Conservation (phyloP, 495 filamentous ascomycete genomes). For the Xylaria scruposa region DNA sequence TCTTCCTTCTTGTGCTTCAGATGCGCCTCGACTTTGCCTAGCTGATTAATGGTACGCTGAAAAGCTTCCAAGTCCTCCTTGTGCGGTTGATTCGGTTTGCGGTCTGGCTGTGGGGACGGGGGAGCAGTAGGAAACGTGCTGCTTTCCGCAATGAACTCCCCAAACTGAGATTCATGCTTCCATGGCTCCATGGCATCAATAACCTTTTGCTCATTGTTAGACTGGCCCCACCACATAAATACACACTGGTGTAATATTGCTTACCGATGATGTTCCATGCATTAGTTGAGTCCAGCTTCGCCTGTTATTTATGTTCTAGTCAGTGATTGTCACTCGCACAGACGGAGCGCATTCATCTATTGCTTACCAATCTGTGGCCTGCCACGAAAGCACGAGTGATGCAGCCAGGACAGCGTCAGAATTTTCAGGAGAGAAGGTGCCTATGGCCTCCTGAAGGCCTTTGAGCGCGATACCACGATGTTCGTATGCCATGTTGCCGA, state of each 20-base stretch:
- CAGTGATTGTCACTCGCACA: slow-evolving; percentile 40
- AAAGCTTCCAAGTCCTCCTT: slow-evolving; percentile 75
- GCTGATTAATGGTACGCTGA: slow-evolving; percentile 67
- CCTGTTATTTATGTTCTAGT: slow-evolving; percentile 58
- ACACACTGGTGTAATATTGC: slow-evolving; percentile 39
- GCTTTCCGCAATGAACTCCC: slow-evolving; percentile 80
- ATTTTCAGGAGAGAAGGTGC: slow-evolving; percentile 81
- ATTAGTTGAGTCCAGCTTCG: slow-evolving; percentile 89
- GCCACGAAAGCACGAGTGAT: slow-evolving; percentile 93
- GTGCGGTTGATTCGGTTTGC: slow-evolving; percentile 61
- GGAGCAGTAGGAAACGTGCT: slow-evolving; percentile 69
- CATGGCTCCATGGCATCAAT: slow-evolving; percentile 91
- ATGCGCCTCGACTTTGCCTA: slow-evolving; percentile 73
- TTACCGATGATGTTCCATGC: slow-evolving; percentile 86
- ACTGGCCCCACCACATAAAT: slow-evolving; percentile 17
- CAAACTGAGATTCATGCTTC: slow-evolving; percentile 87
- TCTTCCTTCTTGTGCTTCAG: slow-evolving; percentile 77
- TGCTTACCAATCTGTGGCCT: slow-evolving; percentile 93
- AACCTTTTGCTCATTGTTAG: slow-evolving; percentile 63
- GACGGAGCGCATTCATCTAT: slow-evolving; percentile 38
- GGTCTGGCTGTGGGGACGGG: slow-evolving; percentile 64
- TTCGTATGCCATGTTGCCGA: slow-evolving; percentile 83
- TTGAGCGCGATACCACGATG: slow-evolving; percentile 84
- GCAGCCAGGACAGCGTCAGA: slow-evolving; percentile 92
- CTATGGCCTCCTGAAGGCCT: slow-evolving; percentile 86